Percentiles rank a stretch among this genome's conserved stretches.
These are phyloP conservation scores for Borovskyia barvae DNA, from an alignment of 208 protist genomes.

Conservation along the genomic window DNA sequence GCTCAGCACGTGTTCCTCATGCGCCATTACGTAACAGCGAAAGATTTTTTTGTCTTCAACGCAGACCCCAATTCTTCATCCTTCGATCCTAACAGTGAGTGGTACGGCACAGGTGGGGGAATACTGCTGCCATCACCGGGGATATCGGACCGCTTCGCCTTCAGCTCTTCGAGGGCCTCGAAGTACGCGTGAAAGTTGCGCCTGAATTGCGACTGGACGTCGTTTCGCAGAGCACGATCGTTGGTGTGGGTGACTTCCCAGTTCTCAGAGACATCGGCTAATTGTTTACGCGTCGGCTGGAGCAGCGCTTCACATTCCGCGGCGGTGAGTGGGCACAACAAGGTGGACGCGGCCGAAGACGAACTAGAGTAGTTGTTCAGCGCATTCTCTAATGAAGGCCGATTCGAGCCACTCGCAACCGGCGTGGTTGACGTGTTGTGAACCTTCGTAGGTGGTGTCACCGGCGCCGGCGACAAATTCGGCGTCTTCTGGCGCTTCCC, in stretches of 20 bases:
- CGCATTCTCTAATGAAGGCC: no score
- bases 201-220: conserved; percentile 1
- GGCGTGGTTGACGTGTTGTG: no score
- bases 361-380: no score
- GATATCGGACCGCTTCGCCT: background rate
- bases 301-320: conserved; percentile 17
- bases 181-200: conserved; percentile 15
- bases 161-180: conserved; percentile 7
- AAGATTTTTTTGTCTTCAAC: conserved; percentile 11
- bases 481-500: conserved; percentile 6
- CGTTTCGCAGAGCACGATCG: conserved; percentile 2
- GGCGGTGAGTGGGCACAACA: conserved; percentile 17
- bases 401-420: no score
- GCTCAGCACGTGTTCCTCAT: no score
- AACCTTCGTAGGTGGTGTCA: no score
- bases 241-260: background rate
- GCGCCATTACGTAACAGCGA: background rate
- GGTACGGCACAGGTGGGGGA: background rate
- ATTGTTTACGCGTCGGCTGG: conserved; percentile 3
- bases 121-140: background rate
- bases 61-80: conserved; percentile 3
- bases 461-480: background rate
- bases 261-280: conserved; percentile 9
- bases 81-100: conserved; percentile 13
- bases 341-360: background rate